Evolutionary conservation across 805 yeast genomes (phyloP), one percentile per base, ranked within the genome.

Genomic region (Candida sakaeoensis): DNA sequence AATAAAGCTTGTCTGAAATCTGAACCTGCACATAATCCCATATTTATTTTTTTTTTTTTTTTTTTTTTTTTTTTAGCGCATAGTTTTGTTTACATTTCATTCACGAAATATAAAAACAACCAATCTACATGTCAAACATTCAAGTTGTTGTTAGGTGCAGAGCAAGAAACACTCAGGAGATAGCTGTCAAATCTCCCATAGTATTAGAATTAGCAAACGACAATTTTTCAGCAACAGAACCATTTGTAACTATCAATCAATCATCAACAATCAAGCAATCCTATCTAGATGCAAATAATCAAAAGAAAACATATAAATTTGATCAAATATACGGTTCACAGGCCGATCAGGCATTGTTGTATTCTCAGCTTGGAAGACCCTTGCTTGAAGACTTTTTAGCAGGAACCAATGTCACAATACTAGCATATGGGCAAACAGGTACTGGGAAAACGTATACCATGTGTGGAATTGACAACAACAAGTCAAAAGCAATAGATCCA

Each of bases 391-490:
- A 91, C 15, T 84, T 81, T 55, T 45, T 75, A 36, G 55, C 58
- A 35, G 82, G 82, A 12, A 70, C 59, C 47, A 87, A 86, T 55
- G 87, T 89, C 48, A 84, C 95, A 0, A 73, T 87, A 21, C 70
- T 88, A 48, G 95, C 93, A 0, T 77, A 77, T 53, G 82, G 82
- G 16, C 95, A 87, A 72, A 88, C 95, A 0, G 93, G 95, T 1
- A 85, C 95, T 0, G 95, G 95, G 18, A 88, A 87, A 52, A 87
- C 96, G 0, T 80, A 79, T 54, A 75, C 82, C 1, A 77, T 77
- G 93, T 78, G 75, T 55, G 82, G 82, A 7, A 33, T 22, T 3
- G 72, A 70, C 22, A 24, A 37, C 5, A 19, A 31, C 10, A 26
- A 29, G 13, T 25, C 12, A 2, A 21, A 27, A 8, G 8, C 24